These are phyloP conservation scores for Quercus lobata DNA, from an alignment of 331 rosid genomes.

Conservation along the genomic window DNA sequence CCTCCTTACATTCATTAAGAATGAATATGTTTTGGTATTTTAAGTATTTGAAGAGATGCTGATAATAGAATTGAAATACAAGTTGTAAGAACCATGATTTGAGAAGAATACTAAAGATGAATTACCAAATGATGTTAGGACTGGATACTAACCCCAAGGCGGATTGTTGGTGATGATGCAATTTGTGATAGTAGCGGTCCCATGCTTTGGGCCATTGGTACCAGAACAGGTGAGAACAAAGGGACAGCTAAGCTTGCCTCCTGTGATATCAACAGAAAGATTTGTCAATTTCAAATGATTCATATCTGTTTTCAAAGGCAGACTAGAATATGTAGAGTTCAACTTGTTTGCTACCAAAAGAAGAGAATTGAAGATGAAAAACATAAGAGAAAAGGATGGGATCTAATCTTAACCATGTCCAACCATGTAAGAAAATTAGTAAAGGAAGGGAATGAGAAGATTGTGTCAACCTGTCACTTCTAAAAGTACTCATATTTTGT, in stretches of 20 bases:
- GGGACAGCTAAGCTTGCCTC: slow-evolving; percentile 94
- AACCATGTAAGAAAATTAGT: neutral
- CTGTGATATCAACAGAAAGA: slow-evolving; percentile 39
- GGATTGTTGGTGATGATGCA: slow-evolving; percentile 83
- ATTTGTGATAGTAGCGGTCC: slow-evolving; percentile 94
- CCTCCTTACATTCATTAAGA: neutral
- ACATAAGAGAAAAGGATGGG: neutral
- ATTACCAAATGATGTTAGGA: slow-evolving; percentile 17
- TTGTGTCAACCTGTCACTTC: neutral
- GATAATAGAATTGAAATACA: neutral
- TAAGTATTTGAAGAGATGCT: neutral
- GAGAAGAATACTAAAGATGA: neutral
- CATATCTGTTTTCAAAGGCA: neutral
- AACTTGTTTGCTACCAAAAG: neutral
- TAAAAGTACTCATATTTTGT: neutral
- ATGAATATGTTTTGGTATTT: neutral
- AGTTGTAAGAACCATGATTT: neutral
- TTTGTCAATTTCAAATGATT: slow-evolving; percentile 10
- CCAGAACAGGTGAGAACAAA: slow-evolving; percentile 88
- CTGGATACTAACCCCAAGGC: slow-evolving; percentile 76
- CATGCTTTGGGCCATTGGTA: slow-evolving; percentile 87
- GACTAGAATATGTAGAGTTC: neutral
- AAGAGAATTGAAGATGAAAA: neutral
- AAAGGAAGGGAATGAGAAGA: neutral
- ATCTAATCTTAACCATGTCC: neutral